Percentiles rank a stretch among this genome's conserved stretches.
These are phyloP conservation scores for Corniculantispora saksenae DNA, from an alignment of 2,329 filamentous ascomycete species.

Conservation along the genomic window DNA sequence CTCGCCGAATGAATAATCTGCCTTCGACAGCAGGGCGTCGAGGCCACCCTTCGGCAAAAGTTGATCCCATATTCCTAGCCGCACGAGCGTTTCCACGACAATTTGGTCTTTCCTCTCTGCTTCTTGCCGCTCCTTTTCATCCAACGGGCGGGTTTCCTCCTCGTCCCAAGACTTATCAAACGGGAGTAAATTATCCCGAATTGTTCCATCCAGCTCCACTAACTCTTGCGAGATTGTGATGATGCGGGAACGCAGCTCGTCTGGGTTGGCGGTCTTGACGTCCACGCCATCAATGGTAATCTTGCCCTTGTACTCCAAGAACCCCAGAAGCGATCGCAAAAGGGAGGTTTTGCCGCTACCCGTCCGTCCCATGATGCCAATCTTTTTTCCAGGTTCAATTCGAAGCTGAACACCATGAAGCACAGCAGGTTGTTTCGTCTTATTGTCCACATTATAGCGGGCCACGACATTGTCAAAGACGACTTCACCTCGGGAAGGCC, in stretches of 20 bases:
- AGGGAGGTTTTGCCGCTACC: constrained; percentile 70
- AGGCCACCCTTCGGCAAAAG: background rate
- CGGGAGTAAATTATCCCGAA: constrained; percentile 1
- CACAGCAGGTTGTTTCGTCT: background rate
- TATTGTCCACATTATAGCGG: background rate
- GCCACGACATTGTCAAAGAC: background rate
- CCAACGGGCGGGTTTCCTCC: too few relatives aligned
- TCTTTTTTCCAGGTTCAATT: constrained; percentile 60
- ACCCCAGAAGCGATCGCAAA: constrained; percentile 68
- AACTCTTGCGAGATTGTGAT: constrained; percentile 2
- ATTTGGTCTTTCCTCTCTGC: background rate
- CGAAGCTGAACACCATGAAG: constrained; percentile 63
- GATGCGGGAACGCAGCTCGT: constrained; percentile 3
- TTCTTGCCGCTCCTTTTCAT: background rate
- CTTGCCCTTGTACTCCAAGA: constrained; percentile 62
- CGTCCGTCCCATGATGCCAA: constrained; percentile 69
- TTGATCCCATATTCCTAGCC: background rate
- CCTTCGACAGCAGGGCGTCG: background rate
- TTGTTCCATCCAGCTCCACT: constrained; percentile 9
- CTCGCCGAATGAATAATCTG: constrained; percentile 61
- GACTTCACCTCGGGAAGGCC: constrained; percentile 5
- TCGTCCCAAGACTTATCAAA: constrained; percentile 2
- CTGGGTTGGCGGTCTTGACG: constrained; percentile 49
- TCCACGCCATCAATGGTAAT: constrained; percentile 69
- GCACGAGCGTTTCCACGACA: constrained; percentile 1